Conservation (phyloP, 208 protist genomes). For the Trypanosoma congolense region DNA sequence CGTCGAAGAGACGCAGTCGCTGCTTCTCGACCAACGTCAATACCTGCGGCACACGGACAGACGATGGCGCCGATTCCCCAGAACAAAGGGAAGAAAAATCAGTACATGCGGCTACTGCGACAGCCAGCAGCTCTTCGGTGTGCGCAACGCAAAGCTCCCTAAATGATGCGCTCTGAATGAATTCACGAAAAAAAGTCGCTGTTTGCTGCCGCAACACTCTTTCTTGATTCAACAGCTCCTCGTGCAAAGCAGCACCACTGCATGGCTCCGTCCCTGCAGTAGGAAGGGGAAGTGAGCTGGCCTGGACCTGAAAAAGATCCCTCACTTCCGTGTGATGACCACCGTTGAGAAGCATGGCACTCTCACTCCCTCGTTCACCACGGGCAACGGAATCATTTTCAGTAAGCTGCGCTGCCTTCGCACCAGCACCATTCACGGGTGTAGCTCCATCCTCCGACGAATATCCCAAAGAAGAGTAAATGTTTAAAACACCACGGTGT, state of each 20-base stretch:
- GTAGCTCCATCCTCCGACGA: background rate
- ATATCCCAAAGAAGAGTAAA: background rate
- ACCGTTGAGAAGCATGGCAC: too few species aligned
- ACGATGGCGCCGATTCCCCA: slow-evolving; percentile 52
- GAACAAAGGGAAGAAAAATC: slow-evolving; percentile 40
- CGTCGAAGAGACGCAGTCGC: slow-evolving; percentile 43
- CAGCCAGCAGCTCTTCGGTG: slow-evolving; percentile 33
- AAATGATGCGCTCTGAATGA: slow-evolving; percentile 64
- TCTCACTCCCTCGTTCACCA: too few species aligned
- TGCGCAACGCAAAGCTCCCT: slow-evolving; percentile 60
- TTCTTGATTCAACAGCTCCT: slow-evolving; percentile 40
- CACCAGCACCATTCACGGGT: slow-evolving; percentile 13
- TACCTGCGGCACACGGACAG: slow-evolving; percentile 48
- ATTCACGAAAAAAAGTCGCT: slow-evolving; percentile 47
- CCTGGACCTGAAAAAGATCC: too few species aligned
- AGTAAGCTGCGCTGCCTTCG: too few species aligned
- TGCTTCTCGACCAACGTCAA: slow-evolving; percentile 50
- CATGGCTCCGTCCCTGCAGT: slow-evolving; percentile 8
- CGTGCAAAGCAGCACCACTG: slow-evolving; percentile 13
- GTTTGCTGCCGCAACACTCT: slow-evolving; percentile 38
- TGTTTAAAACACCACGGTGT: slow-evolving; percentile 20
- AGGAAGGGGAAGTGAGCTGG: background rate
- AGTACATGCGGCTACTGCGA: slow-evolving; percentile 17
- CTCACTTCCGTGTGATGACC: too few species aligned
- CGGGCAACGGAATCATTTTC: too few species aligned